Base-by-base conservation (phyloP, 202 grass and related monocot species). In the Elaeis oleifera region DNA sequence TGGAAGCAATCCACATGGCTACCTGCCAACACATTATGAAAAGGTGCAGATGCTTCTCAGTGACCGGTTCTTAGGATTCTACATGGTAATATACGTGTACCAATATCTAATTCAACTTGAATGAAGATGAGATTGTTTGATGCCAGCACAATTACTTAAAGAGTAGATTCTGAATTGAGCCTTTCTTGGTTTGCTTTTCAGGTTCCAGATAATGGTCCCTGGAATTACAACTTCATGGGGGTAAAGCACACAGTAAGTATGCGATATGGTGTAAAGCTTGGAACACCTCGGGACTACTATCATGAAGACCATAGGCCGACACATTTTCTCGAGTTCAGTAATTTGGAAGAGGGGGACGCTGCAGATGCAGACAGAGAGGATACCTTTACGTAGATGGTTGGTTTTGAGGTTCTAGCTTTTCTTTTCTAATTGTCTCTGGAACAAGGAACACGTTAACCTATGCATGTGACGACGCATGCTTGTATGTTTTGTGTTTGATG, bases 171-270 rank as follows among this genome's bases (percentile, higher is more conserved):
- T 44, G 36, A 44, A 44, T 15, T 15, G 60, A 18, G 23, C 68
- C 11, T 29, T 20, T 18, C 22, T 22, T 59, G 20, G 53, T 19
- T 70, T 16, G 14, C 26, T 49, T 49, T n/a, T 60, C 79, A 99
- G 94, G 75, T 89, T 56, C 94, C 94, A 0, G 94, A 92, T 32
- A 99, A 89, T 27, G 75, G 54, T 28, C 88, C 94, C 0, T 99
- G 94, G 94, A 99, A 99, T 67, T 99, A 77, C 79, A 99, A 99
- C 63, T 99, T 99, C 78, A 99, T 99, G 94, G 94, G 94, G 62
- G 94, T 99, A 1, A 92, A 99, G 78, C 92, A 89, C 3, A 89
- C 90, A 8, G 82, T 81, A 0, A 82, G 50, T 71, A 99, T 92
- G 88, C 89, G 81, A 73, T 92, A 99, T 27, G 83, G 67, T 16